Conservation (phyloP, 2,329 filamentous ascomycete genomes). For the Claviceps capensis region DNA sequence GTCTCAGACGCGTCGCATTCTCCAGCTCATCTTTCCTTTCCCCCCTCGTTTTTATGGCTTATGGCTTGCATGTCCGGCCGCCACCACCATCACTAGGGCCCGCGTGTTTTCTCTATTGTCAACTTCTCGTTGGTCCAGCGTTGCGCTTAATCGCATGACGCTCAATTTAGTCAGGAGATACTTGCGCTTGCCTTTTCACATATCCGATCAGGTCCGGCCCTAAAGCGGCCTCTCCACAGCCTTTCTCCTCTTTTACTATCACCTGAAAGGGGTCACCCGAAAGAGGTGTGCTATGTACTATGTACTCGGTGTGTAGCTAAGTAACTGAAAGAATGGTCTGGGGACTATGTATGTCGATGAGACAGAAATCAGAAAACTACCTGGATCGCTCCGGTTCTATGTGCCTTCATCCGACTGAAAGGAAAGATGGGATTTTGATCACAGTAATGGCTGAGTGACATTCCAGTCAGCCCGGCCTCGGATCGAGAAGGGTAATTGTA, state of each 20-base stretch:
- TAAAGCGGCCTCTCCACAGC: background rate
- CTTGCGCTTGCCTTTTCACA: background rate
- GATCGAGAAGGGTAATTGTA: too few species aligned
- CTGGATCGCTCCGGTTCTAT: too few species aligned
- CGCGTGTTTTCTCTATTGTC: background rate
- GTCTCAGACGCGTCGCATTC: slow-evolving; percentile 2
- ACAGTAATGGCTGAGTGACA: too few species aligned
- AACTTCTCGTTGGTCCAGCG: slow-evolving; percentile 1
- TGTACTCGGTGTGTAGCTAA: too few species aligned
- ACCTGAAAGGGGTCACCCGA: background rate
- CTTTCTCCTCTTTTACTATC: background rate
- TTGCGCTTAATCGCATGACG: background rate
- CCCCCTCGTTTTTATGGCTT: background rate
- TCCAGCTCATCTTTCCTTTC: background rate
- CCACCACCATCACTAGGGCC: background rate
- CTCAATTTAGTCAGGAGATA: background rate
- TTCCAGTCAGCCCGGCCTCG: too few species aligned
- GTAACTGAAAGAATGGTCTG: too few species aligned
- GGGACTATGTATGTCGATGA: too few species aligned
- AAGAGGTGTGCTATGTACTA: too few species aligned
- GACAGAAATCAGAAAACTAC: too few species aligned
- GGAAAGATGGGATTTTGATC: too few species aligned
- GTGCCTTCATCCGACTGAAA: too few species aligned
- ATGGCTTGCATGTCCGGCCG: background rate
- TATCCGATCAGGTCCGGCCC: background rate